phyloP scores from a whole-genome alignment of 495 filamentous ascomycete species.

The Talaromyces stipitatus region DNA sequence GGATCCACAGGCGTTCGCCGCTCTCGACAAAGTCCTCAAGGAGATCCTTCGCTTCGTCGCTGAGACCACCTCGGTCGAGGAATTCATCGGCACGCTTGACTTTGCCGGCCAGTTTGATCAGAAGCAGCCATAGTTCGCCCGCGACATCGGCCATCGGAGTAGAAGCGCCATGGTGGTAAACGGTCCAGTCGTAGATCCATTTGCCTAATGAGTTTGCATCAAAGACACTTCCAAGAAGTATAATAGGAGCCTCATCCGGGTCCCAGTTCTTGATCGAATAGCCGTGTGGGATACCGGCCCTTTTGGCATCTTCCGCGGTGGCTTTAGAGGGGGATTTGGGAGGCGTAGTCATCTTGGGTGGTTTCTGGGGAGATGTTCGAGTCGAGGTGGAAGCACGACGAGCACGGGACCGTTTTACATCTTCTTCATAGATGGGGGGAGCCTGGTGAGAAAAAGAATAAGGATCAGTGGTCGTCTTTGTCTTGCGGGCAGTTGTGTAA shows the following conservation, averaged over 20 bases:
- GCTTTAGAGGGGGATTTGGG: conserved; percentile 56
- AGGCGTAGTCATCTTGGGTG: conserved; percentile 32
- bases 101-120: conserved; percentile 95
- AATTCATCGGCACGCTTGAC: conserved; percentile 85
- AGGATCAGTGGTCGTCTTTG: conserved; percentile 45
- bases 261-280: conserved; percentile 99
- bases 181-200: conserved; percentile 99
- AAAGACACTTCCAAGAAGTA: conserved; percentile 91
- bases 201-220: conserved; percentile 96
- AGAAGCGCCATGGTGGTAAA: conserved; percentile 78
- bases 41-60: conserved; percentile 65
- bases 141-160: conserved; percentile 89
- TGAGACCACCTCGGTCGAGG: conserved; percentile 63
- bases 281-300: conserved; percentile 76
- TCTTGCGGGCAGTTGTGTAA: conserved; percentile 31
- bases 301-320: conserved; percentile 76
- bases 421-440: conserved; percentile 32
- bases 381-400: conserved; percentile 45
- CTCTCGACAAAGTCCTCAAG: conserved; percentile 89
- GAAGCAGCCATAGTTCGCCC: conserved; percentile 88
- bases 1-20: conserved; percentile 79
- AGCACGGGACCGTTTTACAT: conserved; percentile 34
- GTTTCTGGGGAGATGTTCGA: conserved; percentile 16
- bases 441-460: conserved; percentile 46
- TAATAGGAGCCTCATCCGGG: conserved; percentile 84